A percentile compares a stretch with the other conserved stretches of the same genome.
phyloP scores from a whole-genome alignment of 176 grass and related monocot genomes.

The Stipa capillata region DNA sequence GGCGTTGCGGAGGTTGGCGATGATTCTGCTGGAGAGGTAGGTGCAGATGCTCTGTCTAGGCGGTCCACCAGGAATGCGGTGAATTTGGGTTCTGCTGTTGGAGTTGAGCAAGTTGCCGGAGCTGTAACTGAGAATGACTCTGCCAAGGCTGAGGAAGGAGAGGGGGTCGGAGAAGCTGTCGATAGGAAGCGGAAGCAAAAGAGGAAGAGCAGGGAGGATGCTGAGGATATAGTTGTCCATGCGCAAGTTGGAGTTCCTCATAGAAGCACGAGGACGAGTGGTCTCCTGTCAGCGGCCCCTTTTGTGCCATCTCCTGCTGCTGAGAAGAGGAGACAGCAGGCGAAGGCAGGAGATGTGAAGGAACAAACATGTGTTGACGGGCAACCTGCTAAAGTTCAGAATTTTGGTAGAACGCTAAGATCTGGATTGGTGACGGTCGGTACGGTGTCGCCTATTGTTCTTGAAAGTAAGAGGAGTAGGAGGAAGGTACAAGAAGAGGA shows the following conservation, averaged over 20 bases:
- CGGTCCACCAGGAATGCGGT: neutral
- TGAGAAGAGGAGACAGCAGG: conserved; percentile 16
- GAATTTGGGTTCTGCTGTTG: neutral
- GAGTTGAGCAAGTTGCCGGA: neutral
- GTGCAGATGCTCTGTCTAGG: neutral
- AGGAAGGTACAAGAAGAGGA: neutral
- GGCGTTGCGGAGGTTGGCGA: neutral
- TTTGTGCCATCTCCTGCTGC: neutral
- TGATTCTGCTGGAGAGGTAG: neutral
- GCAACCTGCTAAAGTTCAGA: neutral
- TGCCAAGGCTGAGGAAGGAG: neutral
- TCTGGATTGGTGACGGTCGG: neutral
- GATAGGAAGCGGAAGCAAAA: conserved; percentile 18
- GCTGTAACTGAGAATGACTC: neutral
- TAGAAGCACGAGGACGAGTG: conserved; percentile 16
- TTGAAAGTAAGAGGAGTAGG: neutral
- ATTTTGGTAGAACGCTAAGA: neutral
- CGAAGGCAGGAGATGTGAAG: neutral
- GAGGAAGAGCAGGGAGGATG: neutral
- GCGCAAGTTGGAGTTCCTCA: neutral
- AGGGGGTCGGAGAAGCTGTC: neutral
- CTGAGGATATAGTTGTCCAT: neutral
- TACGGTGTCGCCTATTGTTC: neutral
- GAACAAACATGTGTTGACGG: neutral
- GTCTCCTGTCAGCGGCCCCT: neutral